Evolutionary conservation across 2,329 filamentous ascomycete genomes (phyloP).

Genomic region (Apiospora kogelbergensis): DNA sequence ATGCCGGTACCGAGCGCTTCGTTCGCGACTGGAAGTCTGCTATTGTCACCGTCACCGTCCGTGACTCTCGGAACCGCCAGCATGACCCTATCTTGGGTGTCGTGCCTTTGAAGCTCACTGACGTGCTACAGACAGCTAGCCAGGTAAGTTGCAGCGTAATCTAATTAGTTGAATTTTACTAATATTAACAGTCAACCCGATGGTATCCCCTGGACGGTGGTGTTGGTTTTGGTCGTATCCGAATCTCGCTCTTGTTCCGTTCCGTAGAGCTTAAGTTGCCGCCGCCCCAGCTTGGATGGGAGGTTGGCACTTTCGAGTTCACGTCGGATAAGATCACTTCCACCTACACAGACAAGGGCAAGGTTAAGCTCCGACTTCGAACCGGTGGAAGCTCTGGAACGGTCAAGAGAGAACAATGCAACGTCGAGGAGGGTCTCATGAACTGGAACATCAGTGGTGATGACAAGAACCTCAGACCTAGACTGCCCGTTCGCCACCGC

Average conservation of each 20-base stretch:
- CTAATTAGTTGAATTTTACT: too few species aligned
- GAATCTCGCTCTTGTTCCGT: constrained; percentile 87
- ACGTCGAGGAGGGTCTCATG: constrained; percentile 55
- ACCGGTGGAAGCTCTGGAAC: constrained; percentile 82
- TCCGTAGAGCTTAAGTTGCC: constrained; percentile 84
- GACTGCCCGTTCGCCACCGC: constrained; percentile 84
- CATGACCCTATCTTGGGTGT: constrained; percentile 95
- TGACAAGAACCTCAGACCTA: constrained; percentile 48
- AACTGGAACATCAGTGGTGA: constrained; percentile 49
- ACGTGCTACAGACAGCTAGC: constrained; percentile 83
- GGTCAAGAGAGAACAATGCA: constrained; percentile 64
- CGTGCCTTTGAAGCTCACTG: constrained; percentile 82
- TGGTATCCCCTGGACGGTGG: constrained; percentile 98
- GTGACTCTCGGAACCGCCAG: constrained; percentile 84
- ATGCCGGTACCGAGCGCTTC: constrained; percentile 91
- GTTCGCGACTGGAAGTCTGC: constrained; percentile 89
- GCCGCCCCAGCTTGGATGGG: constrained; percentile 86
- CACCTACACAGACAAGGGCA: constrained; percentile 52
- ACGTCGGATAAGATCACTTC: constrained; percentile 68
- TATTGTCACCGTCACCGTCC: constrained; percentile 83
- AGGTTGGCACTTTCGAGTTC: constrained; percentile 94
- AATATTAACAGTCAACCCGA: constrained; percentile 54
- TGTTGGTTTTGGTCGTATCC: constrained; percentile 85
- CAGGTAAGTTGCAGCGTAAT: constrained; percentile 51
- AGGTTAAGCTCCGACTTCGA: constrained; percentile 74